Base-by-base conservation (phyloP, 192 early-diverging fungal genomes). In the Backusella circina region DNA sequence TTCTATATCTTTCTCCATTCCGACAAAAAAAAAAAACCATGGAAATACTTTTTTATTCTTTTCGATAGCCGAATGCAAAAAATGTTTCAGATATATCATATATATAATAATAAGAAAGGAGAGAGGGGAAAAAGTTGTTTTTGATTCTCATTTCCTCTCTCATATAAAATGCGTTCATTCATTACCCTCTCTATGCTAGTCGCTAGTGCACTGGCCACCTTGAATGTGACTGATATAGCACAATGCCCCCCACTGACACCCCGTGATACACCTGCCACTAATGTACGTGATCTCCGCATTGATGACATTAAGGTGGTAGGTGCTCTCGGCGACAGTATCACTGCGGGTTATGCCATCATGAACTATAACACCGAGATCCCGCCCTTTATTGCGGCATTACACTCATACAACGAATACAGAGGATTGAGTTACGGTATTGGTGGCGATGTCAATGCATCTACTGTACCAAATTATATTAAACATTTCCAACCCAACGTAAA, bases 251-350 rank as follows among this genome's bases (percentile, higher is more conserved):
- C 83, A 28, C 73, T 89, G 21, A 57, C 84, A 30, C 81, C 81
- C 3, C 79, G 88, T 16, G 30, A 12, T 32, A 33, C 76, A 18
- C 67, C 65, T 30, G 54, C 21, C 10, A 75, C 68, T n/a, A 75
- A 51, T 61, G 82, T 90, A 18, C 76, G 81, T 47, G 88, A 90
- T 75, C 78, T 88, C 35, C 76, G 88, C 30, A 61, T 79, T 37
- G 89, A 90, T 67, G 87, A 90, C 79, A 85, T 90, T 67, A 85
- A 77, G 51, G 81, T 88, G 6, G 71, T 89, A 41, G 84, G 79
- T 54, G 86, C 85, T 21, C 72, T 90, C 8, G 89, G 89, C n/a
- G 89, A 90, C 41, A 79, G 83, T 68, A 86, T 89, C 44, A 89
- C 85, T 5, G 86, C 87, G 31, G 89, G 75, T 30, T 89, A 85